Evolutionary conservation across 345 rosid genomes (phyloP).

Genomic region (Aurinia saxatilis): DNA sequence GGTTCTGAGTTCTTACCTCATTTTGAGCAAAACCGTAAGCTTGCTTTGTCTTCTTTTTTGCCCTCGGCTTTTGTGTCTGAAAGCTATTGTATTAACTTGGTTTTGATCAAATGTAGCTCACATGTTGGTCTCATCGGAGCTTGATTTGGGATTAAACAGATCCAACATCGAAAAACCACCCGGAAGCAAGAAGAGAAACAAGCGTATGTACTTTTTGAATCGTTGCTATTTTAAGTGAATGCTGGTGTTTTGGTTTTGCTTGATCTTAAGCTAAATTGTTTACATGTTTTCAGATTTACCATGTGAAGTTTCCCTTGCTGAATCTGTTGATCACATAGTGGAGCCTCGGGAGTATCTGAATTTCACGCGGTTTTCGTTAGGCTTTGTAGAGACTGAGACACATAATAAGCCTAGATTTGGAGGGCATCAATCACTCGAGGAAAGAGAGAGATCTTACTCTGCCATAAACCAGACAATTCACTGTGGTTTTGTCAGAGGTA

Average conservation of each 20-base stretch:
- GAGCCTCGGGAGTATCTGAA: conserved; percentile 48
- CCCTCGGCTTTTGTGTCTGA: background rate
- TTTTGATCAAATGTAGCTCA: conserved; percentile 16
- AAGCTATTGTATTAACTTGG: conserved; percentile 8
- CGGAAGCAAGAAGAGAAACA: conserved; percentile 26
- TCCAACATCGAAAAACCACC: conserved; percentile 22
- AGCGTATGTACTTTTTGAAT: conserved; percentile 20
- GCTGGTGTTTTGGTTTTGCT: background rate
- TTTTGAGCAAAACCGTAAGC: conserved; percentile 23
- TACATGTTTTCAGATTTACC: conserved; percentile 48
- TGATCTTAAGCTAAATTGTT: background rate
- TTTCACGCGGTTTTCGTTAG: conserved; percentile 48
- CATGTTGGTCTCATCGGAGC: conserved; percentile 14
- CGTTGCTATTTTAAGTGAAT: background rate
- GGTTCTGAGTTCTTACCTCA: conserved; percentile 27
- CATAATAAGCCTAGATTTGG: conserved; percentile 57
- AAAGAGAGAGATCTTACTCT: conserved; percentile 66
- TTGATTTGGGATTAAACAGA: conserved; percentile 15
- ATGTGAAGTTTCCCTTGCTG: conserved; percentile 48
- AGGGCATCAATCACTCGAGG: conserved; percentile 69
- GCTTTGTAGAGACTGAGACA: conserved; percentile 47
- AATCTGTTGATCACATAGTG: conserved; percentile 41
- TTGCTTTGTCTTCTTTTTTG: background rate
- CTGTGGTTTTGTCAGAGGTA: conserved; percentile 74
- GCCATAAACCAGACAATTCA: conserved; percentile 63